Percentiles rank a stretch among this genome's conserved stretches.
Conservation (phyloP, 75 land plant genomes). For the Selaginella tamariscina region DNA sequence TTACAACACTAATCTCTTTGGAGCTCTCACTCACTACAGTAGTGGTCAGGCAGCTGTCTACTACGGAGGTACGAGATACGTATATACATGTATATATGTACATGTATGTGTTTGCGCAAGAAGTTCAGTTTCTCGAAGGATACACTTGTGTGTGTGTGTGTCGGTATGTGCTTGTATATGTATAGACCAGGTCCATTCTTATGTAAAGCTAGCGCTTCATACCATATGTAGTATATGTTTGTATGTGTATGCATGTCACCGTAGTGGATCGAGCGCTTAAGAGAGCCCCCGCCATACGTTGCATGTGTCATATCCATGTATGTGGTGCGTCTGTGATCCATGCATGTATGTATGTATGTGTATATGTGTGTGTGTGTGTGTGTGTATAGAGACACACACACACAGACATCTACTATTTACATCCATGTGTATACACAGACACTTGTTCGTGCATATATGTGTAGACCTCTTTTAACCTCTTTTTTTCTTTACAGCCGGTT, state of each 20-base stretch:
- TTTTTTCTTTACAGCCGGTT: slow-evolving; percentile 56
- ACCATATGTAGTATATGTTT: not conserved
- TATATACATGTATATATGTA: not conserved
- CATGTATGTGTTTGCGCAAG: not conserved
- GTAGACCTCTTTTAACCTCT: not conserved
- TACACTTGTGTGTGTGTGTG: not conserved
- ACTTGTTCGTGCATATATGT: slow-evolving; percentile 2
- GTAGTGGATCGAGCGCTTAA: no score
- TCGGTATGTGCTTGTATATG: no score
- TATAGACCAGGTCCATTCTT: not conserved
- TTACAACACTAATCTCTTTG: slow-evolving; percentile 96
- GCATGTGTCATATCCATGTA: no score
- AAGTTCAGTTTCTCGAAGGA: not conserved
- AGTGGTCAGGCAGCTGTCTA: slow-evolving; percentile 99
- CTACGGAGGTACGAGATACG: slow-evolving; percentile 63
- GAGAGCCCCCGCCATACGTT: no score
- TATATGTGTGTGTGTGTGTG: no score
- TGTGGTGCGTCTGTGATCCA: no score
- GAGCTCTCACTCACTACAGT: slow-evolving; percentile 96
- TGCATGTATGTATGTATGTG: no score
- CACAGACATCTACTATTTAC: not conserved
- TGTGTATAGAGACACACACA: no score
- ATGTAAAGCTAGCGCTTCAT: not conserved
- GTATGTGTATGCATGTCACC: no score
- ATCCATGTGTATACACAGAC: not conserved